phyloP scores from a whole-genome alignment of 2,329 filamentous ascomycete species.

The Berkeleyomyces basicola region DNA sequence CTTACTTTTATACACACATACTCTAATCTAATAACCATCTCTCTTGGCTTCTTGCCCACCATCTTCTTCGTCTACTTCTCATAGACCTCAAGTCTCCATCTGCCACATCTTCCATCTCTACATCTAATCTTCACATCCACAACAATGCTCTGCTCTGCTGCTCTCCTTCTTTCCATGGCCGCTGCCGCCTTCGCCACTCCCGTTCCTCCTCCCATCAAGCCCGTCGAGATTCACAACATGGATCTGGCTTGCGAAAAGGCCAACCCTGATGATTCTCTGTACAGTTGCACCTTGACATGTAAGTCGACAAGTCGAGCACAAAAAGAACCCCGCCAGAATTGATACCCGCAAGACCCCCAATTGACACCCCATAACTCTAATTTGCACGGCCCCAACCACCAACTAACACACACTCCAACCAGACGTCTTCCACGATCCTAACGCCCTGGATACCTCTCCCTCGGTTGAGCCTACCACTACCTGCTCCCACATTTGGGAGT shows the following conservation, averaged over 20 bases:
- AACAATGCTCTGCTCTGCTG: background rate
- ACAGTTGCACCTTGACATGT: slow-evolving; percentile 9
- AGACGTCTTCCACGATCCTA: slow-evolving; percentile 8
- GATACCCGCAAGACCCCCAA: background rate
- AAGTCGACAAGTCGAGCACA: background rate
- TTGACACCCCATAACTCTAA: background rate
- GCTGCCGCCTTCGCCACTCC: slow-evolving; percentile 2
- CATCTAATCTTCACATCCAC: background rate
- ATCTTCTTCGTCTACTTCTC: background rate
- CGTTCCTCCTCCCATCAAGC: background rate
- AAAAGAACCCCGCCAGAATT: too few species aligned
- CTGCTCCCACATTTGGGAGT: slow-evolving; percentile 16
- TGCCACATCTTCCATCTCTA: background rate
- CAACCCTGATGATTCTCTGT: background rate
- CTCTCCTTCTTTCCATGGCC: slow-evolving; percentile 4
- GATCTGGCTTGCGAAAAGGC: background rate
- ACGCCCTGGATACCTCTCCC: background rate
- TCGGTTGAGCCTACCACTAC: background rate
- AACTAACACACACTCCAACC: background rate
- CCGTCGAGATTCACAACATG: slow-evolving; percentile 4
- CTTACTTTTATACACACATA: background rate
- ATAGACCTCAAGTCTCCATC: background rate
- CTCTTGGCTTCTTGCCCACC: background rate
- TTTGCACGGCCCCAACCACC: too few species aligned
- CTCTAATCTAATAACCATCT: too few species aligned